Evolutionary conservation across 2,329 filamentous ascomycete genomes (phyloP), one percentile per base, ranked within the genome.

Genomic region (Pleurostoma richardsiae): DNA sequence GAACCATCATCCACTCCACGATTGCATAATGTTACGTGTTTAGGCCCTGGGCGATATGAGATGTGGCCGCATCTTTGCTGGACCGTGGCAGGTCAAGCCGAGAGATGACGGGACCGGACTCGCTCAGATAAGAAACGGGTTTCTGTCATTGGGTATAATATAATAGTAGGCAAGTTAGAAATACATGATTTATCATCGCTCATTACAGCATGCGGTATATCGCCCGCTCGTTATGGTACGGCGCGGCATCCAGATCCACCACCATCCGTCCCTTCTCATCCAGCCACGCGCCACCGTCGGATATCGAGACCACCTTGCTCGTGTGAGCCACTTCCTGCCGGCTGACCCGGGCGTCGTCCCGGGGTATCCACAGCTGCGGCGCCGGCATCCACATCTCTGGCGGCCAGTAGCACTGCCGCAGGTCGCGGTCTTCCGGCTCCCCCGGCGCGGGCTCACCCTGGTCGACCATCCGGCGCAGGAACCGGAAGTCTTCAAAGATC

Each of bases 351-450:
- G 79, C 76, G 1, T 75, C 71, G 59, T 94, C 88, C 45, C 78
- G 75, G 1, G 88, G 88, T 29, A 94, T 82, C 88, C 88, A 94
- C 30, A 94, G 72, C 6, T 83, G 69, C 4, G 85, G 85, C 0
- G 79, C 68, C 39, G 75, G 68, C 43, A 76, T 71, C 40, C 69
- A 79, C 60, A 89, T 80, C 6, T 85, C 78, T 0, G 88, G 86
- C 53, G 89, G 83, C 65, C 76, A 81, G 66, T 90, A 94, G 0
- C 87, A 88, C 40, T 80, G 71, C 19, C 70, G 64, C 53, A 79
- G 80, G 6, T 74, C 68, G 41, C 79, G 53, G 4, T 44, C 39
- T 1, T 59, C 58, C 5, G 58, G 51, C 30, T 52, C 47, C 2
- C 45, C 29, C 7, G n/a, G 38, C 29, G 48, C 42, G 4, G 46